A percentile compares a stretch with the other conserved stretches of the same genome.
These are phyloP conservation scores for Chlamydomonas sp. DNA, from an alignment of 139 green algal species.

Conservation along the genomic window DNA sequence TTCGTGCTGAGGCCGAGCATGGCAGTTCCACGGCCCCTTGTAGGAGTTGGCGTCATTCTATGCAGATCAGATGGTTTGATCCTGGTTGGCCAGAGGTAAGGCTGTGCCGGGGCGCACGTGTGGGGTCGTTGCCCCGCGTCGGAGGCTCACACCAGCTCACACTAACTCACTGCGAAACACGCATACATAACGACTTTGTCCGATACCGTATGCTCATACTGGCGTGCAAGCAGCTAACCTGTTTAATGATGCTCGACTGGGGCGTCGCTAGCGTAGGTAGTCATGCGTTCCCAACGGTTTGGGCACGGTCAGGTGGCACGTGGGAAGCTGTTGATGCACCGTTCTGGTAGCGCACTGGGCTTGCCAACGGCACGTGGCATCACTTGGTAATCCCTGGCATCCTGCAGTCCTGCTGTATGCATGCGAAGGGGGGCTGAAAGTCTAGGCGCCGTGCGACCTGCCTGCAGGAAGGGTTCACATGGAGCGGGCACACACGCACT, in stretches of 20 bases:
- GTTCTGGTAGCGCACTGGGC: too few relatives aligned
- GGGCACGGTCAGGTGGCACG: too few relatives aligned
- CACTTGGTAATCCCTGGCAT: too few relatives aligned
- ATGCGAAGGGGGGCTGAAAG: too few relatives aligned
- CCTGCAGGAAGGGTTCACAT: conserved; percentile 54
- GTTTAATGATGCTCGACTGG: background rate
- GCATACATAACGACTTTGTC: background rate
- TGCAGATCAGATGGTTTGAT: background rate
- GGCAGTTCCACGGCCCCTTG: background rate
- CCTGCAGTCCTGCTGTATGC: too few relatives aligned
- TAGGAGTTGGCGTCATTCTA: conserved; percentile 20
- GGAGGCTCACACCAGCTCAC: background rate
- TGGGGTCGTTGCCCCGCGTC: background rate
- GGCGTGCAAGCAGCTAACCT: background rate
- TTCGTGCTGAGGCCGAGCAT: background rate
- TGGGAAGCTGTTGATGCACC: too few relatives aligned
- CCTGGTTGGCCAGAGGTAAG: conserved; percentile 4
- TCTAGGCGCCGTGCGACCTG: too few relatives aligned
- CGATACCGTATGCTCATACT: background rate
- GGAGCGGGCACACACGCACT: conserved; percentile 62
- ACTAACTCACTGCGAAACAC: background rate
- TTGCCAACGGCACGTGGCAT: too few relatives aligned
- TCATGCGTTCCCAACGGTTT: too few relatives aligned
- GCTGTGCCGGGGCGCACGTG: background rate
- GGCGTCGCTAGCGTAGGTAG: too few relatives aligned